A percentile compares a stretch with the other conserved stretches of the same genome.
phyloP scores from a whole-genome alignment of 352 stramenopile species.

The Pythium dissimile region DNA sequence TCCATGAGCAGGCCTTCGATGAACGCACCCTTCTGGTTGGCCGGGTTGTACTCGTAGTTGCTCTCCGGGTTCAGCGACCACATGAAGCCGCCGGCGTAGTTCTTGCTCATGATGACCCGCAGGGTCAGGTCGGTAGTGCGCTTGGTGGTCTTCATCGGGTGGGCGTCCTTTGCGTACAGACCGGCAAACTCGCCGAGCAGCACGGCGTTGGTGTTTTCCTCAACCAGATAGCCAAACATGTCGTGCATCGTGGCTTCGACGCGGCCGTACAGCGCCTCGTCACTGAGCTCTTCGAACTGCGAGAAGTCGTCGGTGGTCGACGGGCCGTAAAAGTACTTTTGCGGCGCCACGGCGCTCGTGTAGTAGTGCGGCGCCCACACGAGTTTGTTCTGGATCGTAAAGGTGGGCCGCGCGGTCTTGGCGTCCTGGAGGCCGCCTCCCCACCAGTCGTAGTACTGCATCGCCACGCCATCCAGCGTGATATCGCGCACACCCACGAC shows the following conservation, averaged over 20 bases:
- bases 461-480: slow-evolving; percentile 38
- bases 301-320: slow-evolving; percentile 47
- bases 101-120: slow-evolving; percentile 52
- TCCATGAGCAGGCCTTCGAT: slow-evolving; percentile 70
- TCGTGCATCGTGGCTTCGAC: slow-evolving; percentile 62
- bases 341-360: slow-evolving; percentile 66
- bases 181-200: slow-evolving; percentile 76
- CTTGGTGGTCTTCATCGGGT: slow-evolving; percentile 68
- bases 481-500: slow-evolving; percentile 46
- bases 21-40: slow-evolving; percentile 47
- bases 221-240: slow-evolving; percentile 74
- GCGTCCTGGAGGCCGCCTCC: slow-evolving; percentile 68
- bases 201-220: slow-evolving; percentile 45
- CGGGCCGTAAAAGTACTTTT: slow-evolving; percentile 73
- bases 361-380: slow-evolving; percentile 85
- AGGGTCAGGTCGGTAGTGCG: slow-evolving; percentile 73
- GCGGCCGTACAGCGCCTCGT: slow-evolving; percentile 41
- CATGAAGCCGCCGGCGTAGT: slow-evolving; percentile 77
- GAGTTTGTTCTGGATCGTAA: slow-evolving; percentile 67
- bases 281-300: slow-evolving; percentile 56
- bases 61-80: slow-evolving; percentile 83
- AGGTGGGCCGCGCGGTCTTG: slow-evolving; percentile 34
- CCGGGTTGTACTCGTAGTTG: slow-evolving; percentile 74
- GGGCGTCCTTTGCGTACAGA: slow-evolving; percentile 61
- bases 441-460: slow-evolving; percentile 84